These are phyloP conservation scores for Sophora flavescens DNA, from an alignment of 306 rosid genomes.

Conservation along the genomic window DNA sequence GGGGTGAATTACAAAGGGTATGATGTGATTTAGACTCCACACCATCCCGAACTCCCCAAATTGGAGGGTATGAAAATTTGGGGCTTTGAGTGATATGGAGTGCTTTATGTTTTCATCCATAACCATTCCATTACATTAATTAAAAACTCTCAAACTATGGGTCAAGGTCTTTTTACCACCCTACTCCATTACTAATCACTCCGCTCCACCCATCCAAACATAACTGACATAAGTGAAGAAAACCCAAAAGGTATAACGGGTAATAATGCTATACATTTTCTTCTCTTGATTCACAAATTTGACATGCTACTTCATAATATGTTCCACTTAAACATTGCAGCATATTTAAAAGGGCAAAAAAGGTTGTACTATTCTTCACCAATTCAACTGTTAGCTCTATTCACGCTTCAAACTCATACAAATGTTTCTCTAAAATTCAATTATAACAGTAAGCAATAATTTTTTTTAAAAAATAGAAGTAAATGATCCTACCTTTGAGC, in stretches of 20 bases:
- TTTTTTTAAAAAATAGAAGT: not conserved
- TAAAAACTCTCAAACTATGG: too few relatives aligned
- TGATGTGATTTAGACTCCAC: too few relatives aligned
- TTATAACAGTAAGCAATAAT: not conserved
- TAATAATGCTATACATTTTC: not conserved
- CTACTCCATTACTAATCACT: too few relatives aligned
- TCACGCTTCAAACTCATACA: slow-evolving; percentile 3
- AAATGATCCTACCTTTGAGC: slow-evolving; percentile 60
- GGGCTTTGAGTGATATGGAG: too few relatives aligned
- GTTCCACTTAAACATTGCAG: not conserved
- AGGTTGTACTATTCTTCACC: not conserved
- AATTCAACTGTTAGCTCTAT: not conserved
- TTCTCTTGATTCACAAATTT: not conserved
- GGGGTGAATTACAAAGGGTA: too few relatives aligned
- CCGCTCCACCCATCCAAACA: too few relatives aligned
- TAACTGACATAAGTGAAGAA: not conserved
- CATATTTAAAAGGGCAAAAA: not conserved
- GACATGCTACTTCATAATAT: not conserved
- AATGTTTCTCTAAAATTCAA: not conserved
- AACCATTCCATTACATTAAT: too few relatives aligned
- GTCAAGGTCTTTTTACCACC: too few relatives aligned
- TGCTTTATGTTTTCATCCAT: too few relatives aligned
- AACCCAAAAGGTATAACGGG: not conserved
- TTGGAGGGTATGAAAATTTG: too few relatives aligned
- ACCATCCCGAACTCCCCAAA: too few relatives aligned